These are phyloP conservation scores for Talaromyces thailandensis DNA, from an alignment of 495 filamentous ascomycete genomes.

Conservation along the genomic window DNA sequence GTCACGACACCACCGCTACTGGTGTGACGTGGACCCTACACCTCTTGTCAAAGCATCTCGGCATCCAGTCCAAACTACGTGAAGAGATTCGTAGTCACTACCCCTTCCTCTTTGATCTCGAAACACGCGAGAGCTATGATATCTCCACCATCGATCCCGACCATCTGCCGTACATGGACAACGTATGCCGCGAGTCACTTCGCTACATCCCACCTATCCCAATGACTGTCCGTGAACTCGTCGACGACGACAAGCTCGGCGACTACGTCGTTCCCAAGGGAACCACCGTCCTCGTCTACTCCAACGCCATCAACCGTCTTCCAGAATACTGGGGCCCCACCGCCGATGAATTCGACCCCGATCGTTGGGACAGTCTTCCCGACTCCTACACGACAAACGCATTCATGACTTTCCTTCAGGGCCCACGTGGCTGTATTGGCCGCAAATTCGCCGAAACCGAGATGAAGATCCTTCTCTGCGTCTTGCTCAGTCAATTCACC, in stretches of 20 bases:
- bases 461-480: conserved; percentile 18
- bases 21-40: conserved; percentile 17
- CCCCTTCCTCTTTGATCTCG: conserved; percentile 13
- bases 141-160: conserved; percentile 12
- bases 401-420: conserved; percentile 19
- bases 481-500: conserved; percentile 16
- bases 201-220: conserved; percentile 38
- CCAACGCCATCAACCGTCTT: conserved; percentile 19
- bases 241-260: conserved; percentile 11
- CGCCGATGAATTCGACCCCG: conserved; percentile 29
- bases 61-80: conserved; percentile 14
- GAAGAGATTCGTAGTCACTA: conserved; percentile 16
- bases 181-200: conserved; percentile 40
- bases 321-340: conserved; percentile 43
- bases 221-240: conserved; percentile 20
- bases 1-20: conserved; percentile 19
- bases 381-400: conserved; percentile 12
- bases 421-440: conserved; percentile 18
- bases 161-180: conserved; percentile 35
- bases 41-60: conserved; percentile 16
- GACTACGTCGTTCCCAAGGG: conserved; percentile 14
- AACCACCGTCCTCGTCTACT: conserved; percentile 13
- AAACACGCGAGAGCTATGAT: conserved; percentile 7
- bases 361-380: conserved; percentile 17
- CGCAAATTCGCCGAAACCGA: conserved; percentile 20